Conservation (phyloP, 805 yeast species). For the Maudiozyma barnettii region DNA sequence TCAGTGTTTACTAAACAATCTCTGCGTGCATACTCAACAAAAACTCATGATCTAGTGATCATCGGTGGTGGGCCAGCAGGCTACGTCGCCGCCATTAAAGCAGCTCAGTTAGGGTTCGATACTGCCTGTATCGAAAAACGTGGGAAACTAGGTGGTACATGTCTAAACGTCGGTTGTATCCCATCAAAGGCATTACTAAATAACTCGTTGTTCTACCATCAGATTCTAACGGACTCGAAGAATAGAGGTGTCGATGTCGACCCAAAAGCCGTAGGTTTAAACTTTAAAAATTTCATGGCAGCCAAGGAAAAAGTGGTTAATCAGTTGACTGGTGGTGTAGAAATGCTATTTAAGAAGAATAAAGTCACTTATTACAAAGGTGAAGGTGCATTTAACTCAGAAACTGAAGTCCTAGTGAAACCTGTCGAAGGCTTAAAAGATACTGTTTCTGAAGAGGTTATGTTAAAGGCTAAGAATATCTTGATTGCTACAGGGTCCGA, state of each 20-base stretch:
- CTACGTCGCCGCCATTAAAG: conserved; percentile 96
- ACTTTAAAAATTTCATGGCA: conserved; percentile 72
- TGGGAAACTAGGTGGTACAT: conserved; percentile 95
- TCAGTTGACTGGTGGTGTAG: conserved; percentile 89
- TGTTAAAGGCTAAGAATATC: conserved; percentile 73
- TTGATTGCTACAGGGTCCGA: conserved; percentile 98
- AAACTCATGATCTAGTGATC: conserved; percentile 72
- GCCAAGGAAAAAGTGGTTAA: conserved; percentile 87
- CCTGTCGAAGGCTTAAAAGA: conserved; percentile 82
- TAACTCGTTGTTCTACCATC: conserved; percentile 90
- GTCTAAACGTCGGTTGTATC: conserved; percentile 97
- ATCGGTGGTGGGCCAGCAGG: conserved; percentile 99
- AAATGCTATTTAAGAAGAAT: conserved; percentile 89
- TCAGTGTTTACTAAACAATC: conserved; percentile 3
- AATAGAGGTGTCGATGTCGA: conserved; percentile 81
- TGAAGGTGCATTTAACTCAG: conserved; percentile 77
- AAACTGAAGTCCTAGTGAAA: conserved; percentile 64
- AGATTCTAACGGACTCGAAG: conserved; percentile 73
- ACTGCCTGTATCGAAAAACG: conserved; percentile 97
- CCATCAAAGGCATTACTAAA: conserved; percentile 94
- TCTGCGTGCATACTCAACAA: conserved; percentile 12
- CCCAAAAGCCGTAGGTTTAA: conserved; percentile 54
- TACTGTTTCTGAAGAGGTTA: conserved; percentile 49
- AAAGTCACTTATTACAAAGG: conserved; percentile 94
- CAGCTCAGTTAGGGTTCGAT: conserved; percentile 90